Conservation (phyloP, 1,139 yeast genomes). For the Hyphopichia pseudoburtonii region DNA sequence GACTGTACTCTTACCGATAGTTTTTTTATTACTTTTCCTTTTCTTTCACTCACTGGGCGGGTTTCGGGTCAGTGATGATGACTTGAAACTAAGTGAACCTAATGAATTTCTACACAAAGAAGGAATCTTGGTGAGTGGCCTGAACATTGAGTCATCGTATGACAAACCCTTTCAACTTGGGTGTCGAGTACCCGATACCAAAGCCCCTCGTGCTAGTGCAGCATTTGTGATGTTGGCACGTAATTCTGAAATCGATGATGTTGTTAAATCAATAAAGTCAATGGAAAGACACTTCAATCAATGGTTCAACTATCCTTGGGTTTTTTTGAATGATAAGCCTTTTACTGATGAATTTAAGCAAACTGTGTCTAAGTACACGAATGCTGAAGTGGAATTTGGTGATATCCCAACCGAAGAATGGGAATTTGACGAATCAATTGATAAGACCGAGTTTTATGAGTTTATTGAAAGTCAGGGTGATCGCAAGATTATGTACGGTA, state of each 20-base stretch:
- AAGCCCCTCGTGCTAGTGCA: conserved; percentile 59
- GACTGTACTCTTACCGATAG: not conserved
- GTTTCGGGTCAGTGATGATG: no score
- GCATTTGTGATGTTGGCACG: conserved; percentile 82
- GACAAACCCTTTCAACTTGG: conserved; percentile 54
- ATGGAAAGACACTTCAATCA: conserved; percentile 86
- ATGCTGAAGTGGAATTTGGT: conserved; percentile 69
- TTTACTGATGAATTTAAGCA: conserved; percentile 63
- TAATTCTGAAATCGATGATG: conserved; percentile 71
- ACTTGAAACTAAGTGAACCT: conserved; percentile 2
- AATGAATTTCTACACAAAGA: conserved; percentile 6
- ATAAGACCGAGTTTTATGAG: conserved; percentile 45
- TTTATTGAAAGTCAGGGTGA: conserved; percentile 73
- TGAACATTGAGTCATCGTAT: conserved; percentile 24
- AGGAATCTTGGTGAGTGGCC: conserved; percentile 24
- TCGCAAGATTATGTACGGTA: conserved; percentile 77
- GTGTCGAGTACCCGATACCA: conserved; percentile 42
- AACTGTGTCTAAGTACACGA: conserved; percentile 48
- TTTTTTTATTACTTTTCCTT: no score
- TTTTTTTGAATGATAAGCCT: conserved; percentile 76
- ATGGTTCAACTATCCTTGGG: conserved; percentile 90
- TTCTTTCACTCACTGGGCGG: no score
- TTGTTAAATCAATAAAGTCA: conserved; percentile 64
- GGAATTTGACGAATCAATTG: conserved; percentile 47
- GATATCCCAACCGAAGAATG: conserved; percentile 62